Base-by-base conservation (phyloP, 2,329 filamentous ascomycete species). In the Bipolaris sorokiniana region DNA sequence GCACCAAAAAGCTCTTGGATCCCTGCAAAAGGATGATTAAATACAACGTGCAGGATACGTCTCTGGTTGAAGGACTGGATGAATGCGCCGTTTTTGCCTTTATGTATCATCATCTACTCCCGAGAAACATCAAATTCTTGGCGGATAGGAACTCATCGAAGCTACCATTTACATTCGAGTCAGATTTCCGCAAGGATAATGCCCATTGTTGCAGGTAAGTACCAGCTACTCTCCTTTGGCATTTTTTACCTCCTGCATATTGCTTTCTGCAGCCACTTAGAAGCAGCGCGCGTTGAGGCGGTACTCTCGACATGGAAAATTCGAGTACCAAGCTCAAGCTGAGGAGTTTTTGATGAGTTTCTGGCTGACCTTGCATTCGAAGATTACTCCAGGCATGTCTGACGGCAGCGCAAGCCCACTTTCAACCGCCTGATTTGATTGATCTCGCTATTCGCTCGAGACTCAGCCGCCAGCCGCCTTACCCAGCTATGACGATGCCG, bases 361-460 rank as follows among this genome's bases (percentile, higher is more conserved):
- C 10, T 26, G 49, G 36, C 51, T 54, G n/a, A 51, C 22, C 23
- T 7, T 13, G 4, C 11, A 18, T 31, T 28, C 9, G 11, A 11
- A 59, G 63, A 13, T 47, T 61, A 20, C 53, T 70, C 18, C 65
- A 66, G 22, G 45, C 62, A 20, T 71, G 66, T 48, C 58, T 70
- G 13, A 20, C 54, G 15, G 56, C 63, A 13, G 61, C 60, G 4
- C 65, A 68, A 34, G 60, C 61, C n/a, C 64, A 69, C 48, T 53
- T 70, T 2, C 68, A 71, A 37, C 66, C 68, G 1, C 65, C 31
- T 15, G 70, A 72, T 42, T 42, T 71, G 3, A 64, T 70, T 50
- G 68, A 70, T 18, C 65, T 71, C 37, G 46, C 52, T 13, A 15
- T 67, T 15, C 67, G 68, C 31, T 56, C 58, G 36, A 36, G 48